These are phyloP conservation scores for Leccinum solheimii DNA, from an alignment of 1,284 basidiomycete species.

Conservation along the genomic window DNA sequence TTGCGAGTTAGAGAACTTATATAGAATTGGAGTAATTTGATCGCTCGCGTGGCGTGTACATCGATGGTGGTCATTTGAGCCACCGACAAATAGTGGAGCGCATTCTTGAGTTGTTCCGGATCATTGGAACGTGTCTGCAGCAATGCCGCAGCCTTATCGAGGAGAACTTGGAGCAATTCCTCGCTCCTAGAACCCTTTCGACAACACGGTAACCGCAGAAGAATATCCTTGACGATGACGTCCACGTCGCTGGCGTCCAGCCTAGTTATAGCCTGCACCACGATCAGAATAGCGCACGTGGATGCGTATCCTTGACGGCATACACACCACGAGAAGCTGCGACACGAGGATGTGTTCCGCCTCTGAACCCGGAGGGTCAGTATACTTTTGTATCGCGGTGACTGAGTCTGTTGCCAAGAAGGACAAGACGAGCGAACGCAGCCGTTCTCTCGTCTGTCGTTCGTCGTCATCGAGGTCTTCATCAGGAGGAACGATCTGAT, in stretches of 20 bases:
- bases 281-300: conserved; percentile 4
- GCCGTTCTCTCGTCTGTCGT: conserved; percentile 51
- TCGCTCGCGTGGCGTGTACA: conserved; percentile 43
- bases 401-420: conserved; percentile 59
- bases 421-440: conserved; percentile 57
- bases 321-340: conserved; percentile 49
- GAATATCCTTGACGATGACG: conserved; percentile 53
- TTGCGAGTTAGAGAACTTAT: conserved; percentile 47
- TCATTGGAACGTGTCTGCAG: conserved; percentile 42
- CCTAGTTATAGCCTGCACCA: conserved; percentile 51
- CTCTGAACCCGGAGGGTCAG: conserved; percentile 42
- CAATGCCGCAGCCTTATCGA: conserved; percentile 41
- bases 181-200: conserved; percentile 38
- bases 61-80: conserved; percentile 47
- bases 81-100: conserved; percentile 49
- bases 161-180: conserved; percentile 46
- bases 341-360: conserved; percentile 51
- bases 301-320: conserved; percentile 13
- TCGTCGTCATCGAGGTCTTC: conserved; percentile 60
- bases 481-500: conserved; percentile 57
- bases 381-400: conserved; percentile 47
- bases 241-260: conserved; percentile 44
- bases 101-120: conserved; percentile 35
- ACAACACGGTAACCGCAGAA: conserved; percentile 51
- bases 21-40: conserved; percentile 54